These are phyloP conservation scores for Alopecurus myosuroides DNA, from an alignment of 176 grass and related monocot genomes.

Conservation along the genomic window DNA sequence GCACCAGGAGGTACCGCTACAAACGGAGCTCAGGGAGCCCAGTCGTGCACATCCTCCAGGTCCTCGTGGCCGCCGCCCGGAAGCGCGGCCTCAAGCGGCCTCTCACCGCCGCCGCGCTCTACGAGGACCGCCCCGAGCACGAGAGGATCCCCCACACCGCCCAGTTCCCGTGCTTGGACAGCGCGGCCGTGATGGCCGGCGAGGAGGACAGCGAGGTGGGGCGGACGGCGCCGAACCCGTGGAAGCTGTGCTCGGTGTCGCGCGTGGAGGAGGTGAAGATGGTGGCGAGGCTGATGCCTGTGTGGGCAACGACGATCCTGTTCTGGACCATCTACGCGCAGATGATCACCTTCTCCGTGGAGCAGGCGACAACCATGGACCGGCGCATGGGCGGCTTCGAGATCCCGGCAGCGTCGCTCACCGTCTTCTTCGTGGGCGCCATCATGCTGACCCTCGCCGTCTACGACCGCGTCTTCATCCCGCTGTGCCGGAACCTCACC, in stretches of 20 bases:
- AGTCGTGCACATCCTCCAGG: slow-evolving; percentile 82
- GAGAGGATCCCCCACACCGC: slow-evolving; percentile 48
- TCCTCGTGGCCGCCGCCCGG: slow-evolving; percentile 46
- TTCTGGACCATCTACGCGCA: slow-evolving; percentile 92
- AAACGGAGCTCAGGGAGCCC: slow-evolving; percentile 62
- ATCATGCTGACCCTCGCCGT: slow-evolving; percentile 73
- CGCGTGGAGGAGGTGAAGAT: slow-evolving; percentile 69
- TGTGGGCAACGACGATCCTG: slow-evolving; percentile 58
- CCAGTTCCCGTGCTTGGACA: slow-evolving; percentile 68
- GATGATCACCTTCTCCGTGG: slow-evolving; percentile 93
- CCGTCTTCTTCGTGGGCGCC: slow-evolving; percentile 73
- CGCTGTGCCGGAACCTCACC: slow-evolving; percentile 47
- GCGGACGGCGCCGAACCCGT: slow-evolving; percentile 39
- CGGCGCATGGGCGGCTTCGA: slow-evolving; percentile 58
- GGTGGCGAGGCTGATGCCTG: not conserved
- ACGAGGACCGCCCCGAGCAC: not conserved
- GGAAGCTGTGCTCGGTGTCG: slow-evolving; percentile 66
- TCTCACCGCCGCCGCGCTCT: not conserved
- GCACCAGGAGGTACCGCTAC: slow-evolving; percentile 69
- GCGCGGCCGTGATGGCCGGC: slow-evolving; percentile 58
- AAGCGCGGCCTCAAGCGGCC: slow-evolving; percentile 34
- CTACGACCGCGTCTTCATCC: slow-evolving; percentile 71
- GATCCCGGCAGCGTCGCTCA: slow-evolving; percentile 76
- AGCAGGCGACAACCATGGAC: slow-evolving; percentile 85
- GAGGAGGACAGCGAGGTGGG: slow-evolving; percentile 40